phyloP scores from a whole-genome alignment of 768 basidiomycete species.

The Exsudoporus frostii region DNA sequence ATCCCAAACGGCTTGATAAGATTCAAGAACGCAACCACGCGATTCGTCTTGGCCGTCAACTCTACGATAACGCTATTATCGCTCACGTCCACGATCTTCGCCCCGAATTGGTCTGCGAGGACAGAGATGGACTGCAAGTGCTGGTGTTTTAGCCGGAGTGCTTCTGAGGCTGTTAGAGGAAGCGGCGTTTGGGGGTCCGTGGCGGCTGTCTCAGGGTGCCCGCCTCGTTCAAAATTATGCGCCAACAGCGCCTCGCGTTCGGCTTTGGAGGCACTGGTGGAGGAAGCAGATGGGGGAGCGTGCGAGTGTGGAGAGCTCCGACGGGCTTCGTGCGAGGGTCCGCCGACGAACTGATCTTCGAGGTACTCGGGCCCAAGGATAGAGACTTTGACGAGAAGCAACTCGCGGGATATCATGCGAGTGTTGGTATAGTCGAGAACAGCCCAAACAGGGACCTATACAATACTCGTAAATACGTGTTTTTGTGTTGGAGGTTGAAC shows the following conservation, averaged over 20 bases:
- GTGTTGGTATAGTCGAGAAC: constrained; percentile 98
- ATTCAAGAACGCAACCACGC: constrained; percentile 91
- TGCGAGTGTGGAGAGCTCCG: constrained; percentile 24
- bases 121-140: constrained; percentile 85
- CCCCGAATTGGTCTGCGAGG: constrained; percentile 86
- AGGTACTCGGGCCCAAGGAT: constrained; percentile 97
- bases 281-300: neutral
- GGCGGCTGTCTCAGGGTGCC: constrained; percentile 32
- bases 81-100: constrained; percentile 90
- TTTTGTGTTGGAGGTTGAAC: neutral
- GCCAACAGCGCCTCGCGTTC: constrained; percentile 73
- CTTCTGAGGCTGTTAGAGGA: constrained; percentile 74
- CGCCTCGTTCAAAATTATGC: constrained; percentile 70
- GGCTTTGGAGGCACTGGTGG: constrained; percentile 46
- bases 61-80: constrained; percentile 95
- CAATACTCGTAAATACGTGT: neutral
- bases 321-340: constrained; percentile 79
- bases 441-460: constrained; percentile 99
- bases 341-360: constrained; percentile 84
- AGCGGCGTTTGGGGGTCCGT: constrained; percentile 31
- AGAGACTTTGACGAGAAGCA: constrained; percentile 93
- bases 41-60: constrained; percentile 85
- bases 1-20: constrained; percentile 93
- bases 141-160: constrained; percentile 84
- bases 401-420: constrained; percentile 85